A percentile compares a stretch with the other conserved stretches of the same genome.
phyloP scores from a whole-genome alignment of 2,329 filamentous ascomycete species.

The Fusarium succisae region DNA sequence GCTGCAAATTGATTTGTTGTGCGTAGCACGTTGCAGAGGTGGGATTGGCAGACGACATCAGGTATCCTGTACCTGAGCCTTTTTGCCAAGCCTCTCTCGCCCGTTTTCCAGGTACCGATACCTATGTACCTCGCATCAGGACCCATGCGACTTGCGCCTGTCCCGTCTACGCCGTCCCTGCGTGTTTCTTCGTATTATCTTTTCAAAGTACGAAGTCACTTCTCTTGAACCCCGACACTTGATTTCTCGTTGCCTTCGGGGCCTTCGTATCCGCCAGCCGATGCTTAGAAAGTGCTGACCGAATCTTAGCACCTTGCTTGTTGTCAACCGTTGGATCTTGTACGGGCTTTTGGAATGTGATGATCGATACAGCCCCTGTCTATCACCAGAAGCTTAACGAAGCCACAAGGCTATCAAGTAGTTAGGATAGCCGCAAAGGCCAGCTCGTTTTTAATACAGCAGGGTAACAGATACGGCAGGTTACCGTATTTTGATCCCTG shows the following conservation, averaged over 20 bases:
- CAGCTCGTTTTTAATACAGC: not conserved
- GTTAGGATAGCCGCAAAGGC: not conserved
- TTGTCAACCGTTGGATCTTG: constrained; percentile 3
- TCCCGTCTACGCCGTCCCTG: constrained; percentile 30
- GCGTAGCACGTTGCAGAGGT: constrained; percentile 17
- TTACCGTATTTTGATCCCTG: not conserved
- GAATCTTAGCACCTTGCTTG: not conserved
- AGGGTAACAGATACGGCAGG: not conserved
- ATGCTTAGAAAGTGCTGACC: constrained; percentile 20
- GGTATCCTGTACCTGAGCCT: constrained; percentile 11
- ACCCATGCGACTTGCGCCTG: constrained; percentile 36
- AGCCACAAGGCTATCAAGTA: not conserved
- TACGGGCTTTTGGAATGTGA: constrained; percentile 15
- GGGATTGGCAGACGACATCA: constrained; percentile 12
- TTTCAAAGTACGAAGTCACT: constrained; percentile 20
- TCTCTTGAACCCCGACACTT: constrained; percentile 19
- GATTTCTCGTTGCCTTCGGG: constrained; percentile 13
- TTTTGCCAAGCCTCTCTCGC: constrained; percentile 20
- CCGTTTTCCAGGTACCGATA: constrained; percentile 35
- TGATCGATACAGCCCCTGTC: constrained; percentile 12
- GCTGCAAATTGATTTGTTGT: constrained; percentile 4
- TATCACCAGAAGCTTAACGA: constrained; percentile 11
- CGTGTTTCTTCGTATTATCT: constrained; percentile 40
- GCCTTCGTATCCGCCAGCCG: constrained; percentile 28
- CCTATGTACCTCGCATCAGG: constrained; percentile 36